A percentile compares a stretch with the other conserved stretches of the same genome.
These are phyloP conservation scores for Knoxia roxburghii DNA, from an alignment of 257 asterid genomes.

Conservation along the genomic window DNA sequence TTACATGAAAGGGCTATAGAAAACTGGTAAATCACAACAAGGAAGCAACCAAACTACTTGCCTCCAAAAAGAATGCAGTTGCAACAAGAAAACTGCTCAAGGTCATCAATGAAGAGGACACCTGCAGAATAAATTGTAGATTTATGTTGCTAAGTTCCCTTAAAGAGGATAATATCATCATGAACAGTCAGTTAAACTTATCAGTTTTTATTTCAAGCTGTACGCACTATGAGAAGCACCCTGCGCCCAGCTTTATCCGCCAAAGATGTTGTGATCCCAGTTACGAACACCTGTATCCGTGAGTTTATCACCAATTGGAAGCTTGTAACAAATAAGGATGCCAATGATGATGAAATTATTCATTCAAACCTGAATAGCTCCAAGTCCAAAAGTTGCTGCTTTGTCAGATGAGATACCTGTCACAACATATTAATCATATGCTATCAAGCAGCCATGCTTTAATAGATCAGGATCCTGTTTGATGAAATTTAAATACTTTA, in stretches of 20 bases:
- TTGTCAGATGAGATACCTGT: constrained; percentile 70
- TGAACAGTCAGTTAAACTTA: background rate
- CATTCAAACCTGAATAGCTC: constrained; percentile 66
- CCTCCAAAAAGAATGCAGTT: constrained; percentile 60
- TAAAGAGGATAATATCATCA: background rate
- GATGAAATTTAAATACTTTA: no score
- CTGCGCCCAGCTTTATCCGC: constrained; percentile 83
- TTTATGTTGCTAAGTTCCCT: background rate
- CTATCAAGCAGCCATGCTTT: background rate
- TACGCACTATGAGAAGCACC: constrained; percentile 69
- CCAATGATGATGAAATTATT: background rate
- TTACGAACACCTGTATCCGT: constrained; percentile 51
- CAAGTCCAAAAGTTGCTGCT: constrained; percentile 76
- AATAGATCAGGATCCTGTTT: no score
- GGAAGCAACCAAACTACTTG: constrained; percentile 13
- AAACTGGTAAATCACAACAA: background rate
- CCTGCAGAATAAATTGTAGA: constrained; percentile 32
- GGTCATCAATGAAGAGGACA: constrained; percentile 56
- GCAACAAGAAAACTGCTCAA: constrained; percentile 69
- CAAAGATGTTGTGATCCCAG: constrained; percentile 57
- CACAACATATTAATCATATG: background rate
- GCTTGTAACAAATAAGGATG: background rate
- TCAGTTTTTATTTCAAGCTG: background rate
- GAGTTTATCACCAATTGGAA: constrained; percentile 7
- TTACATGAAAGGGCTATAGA: background rate